Percentiles rank a stretch among this genome's conserved stretches.
Evolutionary conservation across 1,284 basidiomycete genomes (phyloP).

Genomic region (Ustilago vetiveriae): DNA sequence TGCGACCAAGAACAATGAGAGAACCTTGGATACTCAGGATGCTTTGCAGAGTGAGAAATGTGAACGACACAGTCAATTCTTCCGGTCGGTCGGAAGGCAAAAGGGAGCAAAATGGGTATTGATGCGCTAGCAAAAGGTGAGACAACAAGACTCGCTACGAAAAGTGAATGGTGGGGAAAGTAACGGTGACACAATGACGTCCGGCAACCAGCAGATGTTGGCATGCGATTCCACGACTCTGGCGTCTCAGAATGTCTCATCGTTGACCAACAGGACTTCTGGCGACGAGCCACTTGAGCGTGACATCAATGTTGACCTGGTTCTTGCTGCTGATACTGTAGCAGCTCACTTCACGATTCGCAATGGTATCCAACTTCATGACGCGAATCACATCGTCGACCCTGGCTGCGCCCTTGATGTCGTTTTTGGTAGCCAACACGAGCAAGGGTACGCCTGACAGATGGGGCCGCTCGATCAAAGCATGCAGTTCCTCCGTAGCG

Average conservation of each 20-base stretch:
- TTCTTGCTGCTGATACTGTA: slow-evolving; percentile 81
- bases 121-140: no score
- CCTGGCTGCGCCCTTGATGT: slow-evolving; percentile 79
- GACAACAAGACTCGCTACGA: no score
- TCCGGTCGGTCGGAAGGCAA: no score
- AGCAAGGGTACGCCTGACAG: slow-evolving; percentile 84
- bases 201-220: no score
- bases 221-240: no score
- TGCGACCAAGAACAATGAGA: no score
- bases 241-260: no score
- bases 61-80: no score
- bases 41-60: no score
- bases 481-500: slow-evolving; percentile 87
- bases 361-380: slow-evolving; percentile 74
- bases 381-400: slow-evolving; percentile 86
- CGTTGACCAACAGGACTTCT: slow-evolving; percentile 52
- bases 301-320: slow-evolving; percentile 81
- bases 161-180: neutral
- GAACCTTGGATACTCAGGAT: no score
- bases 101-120: slow-evolving; percentile 22
- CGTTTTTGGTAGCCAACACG: slow-evolving; percentile 97
- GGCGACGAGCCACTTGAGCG: slow-evolving; percentile 70
- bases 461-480: slow-evolving; percentile 79
- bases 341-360: slow-evolving; percentile 71
- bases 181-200: neutral